phyloP scores from a whole-genome alignment of 1,284 basidiomycete genomes.

The Grifola frondosa region DNA sequence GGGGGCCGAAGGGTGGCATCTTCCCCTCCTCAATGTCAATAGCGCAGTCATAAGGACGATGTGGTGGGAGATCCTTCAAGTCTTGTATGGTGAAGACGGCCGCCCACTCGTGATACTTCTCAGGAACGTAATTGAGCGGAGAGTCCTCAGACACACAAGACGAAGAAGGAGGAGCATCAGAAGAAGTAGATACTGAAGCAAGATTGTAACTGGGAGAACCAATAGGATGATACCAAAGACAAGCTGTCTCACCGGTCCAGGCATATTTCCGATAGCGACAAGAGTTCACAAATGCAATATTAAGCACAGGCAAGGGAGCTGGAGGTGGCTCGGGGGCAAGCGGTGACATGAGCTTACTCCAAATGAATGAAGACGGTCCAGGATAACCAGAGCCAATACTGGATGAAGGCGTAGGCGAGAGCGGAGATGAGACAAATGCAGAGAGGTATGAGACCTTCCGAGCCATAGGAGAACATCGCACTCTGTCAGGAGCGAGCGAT shows the following conservation, averaged over 20 bases:
- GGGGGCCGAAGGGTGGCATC: slow-evolving; percentile 10
- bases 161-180: slow-evolving; percentile 1
- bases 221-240: slow-evolving; percentile 5
- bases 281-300: slow-evolving; percentile 6
- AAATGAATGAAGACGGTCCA: background rate
- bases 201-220: slow-evolving; percentile 1
- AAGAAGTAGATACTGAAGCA: background rate
- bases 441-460: slow-evolving; percentile 6
- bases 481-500: slow-evolving; percentile 12
- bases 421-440: slow-evolving; percentile 3
- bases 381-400: slow-evolving; percentile 8
- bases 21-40: slow-evolving; percentile 16
- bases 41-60: slow-evolving; percentile 9
- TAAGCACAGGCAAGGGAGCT: background rate
- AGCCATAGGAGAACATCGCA: slow-evolving; percentile 1
- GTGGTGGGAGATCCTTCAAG: slow-evolving; percentile 13
- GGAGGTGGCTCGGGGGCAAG: background rate
- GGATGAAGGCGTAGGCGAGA: slow-evolving; percentile 5
- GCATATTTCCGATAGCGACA: slow-evolving; percentile 5
- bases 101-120: slow-evolving; percentile 4
- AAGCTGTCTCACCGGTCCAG: background rate
- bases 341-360: background rate
- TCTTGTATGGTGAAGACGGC: slow-evolving; percentile 13
- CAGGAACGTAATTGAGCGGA: slow-evolving; percentile 3
- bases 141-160: background rate